Base-by-base conservation (phyloP, 805 yeast species). In the Yamadazyma sp. region DNA sequence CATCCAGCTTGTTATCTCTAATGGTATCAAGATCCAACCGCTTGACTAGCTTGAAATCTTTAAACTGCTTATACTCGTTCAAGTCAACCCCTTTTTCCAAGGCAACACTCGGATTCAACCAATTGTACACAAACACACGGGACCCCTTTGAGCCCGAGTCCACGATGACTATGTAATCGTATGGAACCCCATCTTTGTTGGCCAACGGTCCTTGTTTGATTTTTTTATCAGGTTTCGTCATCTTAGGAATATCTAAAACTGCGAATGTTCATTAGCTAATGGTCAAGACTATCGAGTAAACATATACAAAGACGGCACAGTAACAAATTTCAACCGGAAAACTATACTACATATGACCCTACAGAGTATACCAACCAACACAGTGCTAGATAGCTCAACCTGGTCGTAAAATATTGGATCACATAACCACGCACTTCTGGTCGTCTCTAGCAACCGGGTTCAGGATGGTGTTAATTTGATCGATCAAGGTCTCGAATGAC, bases 71-170 rank as follows among this genome's bases (percentile, higher is more conserved):
- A 18, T 20, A 17, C 7, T 28, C 31, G 6, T 38, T 45, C 25
- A 56, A 40, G 27, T 55, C 51, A 6, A 46, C 9, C 0, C 53
- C 52, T 2, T 56, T 42, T 10, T 48, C 44, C 15, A 64, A 42
- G 4, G 64, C 62, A 20, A 48, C 44, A 6, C 49, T 42, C 0
- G 77, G 67, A 36, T 73, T 70, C 28, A 64, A 53, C 78, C 80
- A 82, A 38, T 72, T 67, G 57, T 80, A 80, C 1, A 80, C 68
- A 47, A 67, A 77, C 0, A 80, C 84, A 13, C 86, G 54, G 0
- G 84, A 73, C 0, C 86, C 86, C 40, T 71, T 77, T 3, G 84
- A 78, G 0, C 87, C 86, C 1, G 84, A 76, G 54, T 80, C 87
- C 2, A 80, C 71, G 4, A 80, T 66, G 2, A 80, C 69, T 3